Conservation (phyloP, 2,329 filamentous ascomycete genomes). For the Phaeophleospora eucalypticola region DNA sequence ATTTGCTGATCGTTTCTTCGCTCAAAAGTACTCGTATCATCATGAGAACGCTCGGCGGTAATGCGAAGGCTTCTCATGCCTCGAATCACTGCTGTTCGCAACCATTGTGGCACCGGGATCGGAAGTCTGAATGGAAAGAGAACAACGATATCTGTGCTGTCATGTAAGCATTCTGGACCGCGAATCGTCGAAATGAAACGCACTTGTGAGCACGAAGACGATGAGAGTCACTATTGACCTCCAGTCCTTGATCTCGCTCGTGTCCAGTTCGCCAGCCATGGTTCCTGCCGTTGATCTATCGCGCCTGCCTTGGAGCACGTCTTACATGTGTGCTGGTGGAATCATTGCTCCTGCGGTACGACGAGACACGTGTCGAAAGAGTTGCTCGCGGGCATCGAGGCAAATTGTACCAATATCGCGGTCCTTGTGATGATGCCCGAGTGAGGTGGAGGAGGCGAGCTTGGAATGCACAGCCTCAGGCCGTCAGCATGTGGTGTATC, state of each 20-base stretch:
- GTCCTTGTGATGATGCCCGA: too few relatives aligned
- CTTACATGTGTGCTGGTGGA: too few relatives aligned
- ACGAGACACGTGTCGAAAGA: too few relatives aligned
- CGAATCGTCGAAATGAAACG: slow-evolving; percentile 31
- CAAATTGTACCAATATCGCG: too few relatives aligned
- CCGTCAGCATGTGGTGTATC: too few relatives aligned
- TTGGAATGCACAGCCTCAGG: too few relatives aligned
- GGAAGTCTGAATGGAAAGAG: slow-evolving; percentile 66
- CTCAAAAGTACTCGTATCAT: background rate
- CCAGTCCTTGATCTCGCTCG: slow-evolving; percentile 59
- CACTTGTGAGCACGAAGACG: slow-evolving; percentile 66
- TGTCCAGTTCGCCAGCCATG: slow-evolving; percentile 41
- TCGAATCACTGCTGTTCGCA: slow-evolving; percentile 47
- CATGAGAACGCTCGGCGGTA: slow-evolving; percentile 32
- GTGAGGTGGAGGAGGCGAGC: too few relatives aligned
- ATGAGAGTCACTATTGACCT: slow-evolving; percentile 66
- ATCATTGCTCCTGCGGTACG: too few relatives aligned
- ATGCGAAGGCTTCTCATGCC: slow-evolving; percentile 49
- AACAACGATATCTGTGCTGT: slow-evolving; percentile 58
- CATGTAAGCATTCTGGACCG: background rate
- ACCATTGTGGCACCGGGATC: slow-evolving; percentile 52
- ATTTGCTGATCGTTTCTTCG: background rate
- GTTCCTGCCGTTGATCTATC: too few relatives aligned
- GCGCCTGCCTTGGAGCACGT: too few relatives aligned
- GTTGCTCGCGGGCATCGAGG: too few relatives aligned